phyloP scores from a whole-genome alignment of 805 yeast genomes.

The Hanseniaspora vineae region DNA sequence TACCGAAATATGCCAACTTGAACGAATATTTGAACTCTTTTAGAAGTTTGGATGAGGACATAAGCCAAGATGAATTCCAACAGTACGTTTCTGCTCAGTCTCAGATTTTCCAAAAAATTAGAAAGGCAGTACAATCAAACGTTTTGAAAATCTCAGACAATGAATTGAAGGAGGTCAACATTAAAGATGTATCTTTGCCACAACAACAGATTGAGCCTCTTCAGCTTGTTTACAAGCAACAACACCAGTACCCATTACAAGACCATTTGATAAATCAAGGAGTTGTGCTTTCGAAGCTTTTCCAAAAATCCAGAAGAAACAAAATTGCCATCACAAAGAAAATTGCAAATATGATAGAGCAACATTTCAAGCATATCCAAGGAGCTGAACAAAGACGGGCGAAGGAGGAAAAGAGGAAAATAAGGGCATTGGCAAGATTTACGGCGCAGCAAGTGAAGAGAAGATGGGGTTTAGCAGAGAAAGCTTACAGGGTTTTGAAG shows the following conservation, averaged over 20 bases:
- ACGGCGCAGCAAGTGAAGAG: constrained; percentile 77
- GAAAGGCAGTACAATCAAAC: constrained; percentile 32
- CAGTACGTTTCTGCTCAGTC: constrained; percentile 42
- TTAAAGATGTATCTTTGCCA: constrained; percentile 27
- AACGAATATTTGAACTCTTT: constrained; percentile 40
- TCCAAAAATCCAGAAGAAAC: constrained; percentile 49
- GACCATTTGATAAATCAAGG: constrained; percentile 76
- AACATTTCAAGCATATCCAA: constrained; percentile 69
- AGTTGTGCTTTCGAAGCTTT: constrained; percentile 50
- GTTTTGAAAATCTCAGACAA: constrained; percentile 25
- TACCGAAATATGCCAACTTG: constrained; percentile 32
- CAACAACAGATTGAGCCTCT: constrained; percentile 39
- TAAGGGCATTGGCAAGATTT: constrained; percentile 59
- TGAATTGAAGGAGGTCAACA: constrained; percentile 5
- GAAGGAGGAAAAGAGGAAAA: constrained; percentile 61
- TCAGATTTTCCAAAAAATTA: constrained; percentile 29
- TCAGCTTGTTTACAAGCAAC: constrained; percentile 23
- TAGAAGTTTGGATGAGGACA: constrained; percentile 42
- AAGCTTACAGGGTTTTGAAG: constrained; percentile 61
- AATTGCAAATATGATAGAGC: constrained; percentile 72
- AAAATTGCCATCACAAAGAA: constrained; percentile 58
- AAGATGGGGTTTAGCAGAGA: constrained; percentile 84
- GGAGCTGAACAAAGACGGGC: constrained; percentile 80
- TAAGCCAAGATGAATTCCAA: constrained; percentile 47
- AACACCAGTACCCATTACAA: constrained; percentile 36